phyloP scores from a whole-genome alignment of 164 flowering plant species.

The Macadamia tetraphylla region DNA sequence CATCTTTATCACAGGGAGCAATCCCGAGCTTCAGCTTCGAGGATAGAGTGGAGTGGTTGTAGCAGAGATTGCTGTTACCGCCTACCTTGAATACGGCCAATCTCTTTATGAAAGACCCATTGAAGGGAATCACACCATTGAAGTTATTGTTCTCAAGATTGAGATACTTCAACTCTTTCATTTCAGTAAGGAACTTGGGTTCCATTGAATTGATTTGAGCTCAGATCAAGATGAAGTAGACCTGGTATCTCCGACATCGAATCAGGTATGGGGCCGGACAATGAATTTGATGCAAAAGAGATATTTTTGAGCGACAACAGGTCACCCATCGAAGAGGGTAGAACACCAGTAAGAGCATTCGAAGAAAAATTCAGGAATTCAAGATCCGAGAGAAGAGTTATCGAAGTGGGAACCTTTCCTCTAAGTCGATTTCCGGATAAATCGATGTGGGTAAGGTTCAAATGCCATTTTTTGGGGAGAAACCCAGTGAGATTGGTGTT shows the following conservation, averaged over 20 bases:
- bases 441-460: constrained; percentile 60
- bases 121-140: constrained; percentile 84
- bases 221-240: constrained; percentile 69
- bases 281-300: constrained; percentile 59
- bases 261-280: constrained; percentile 75
- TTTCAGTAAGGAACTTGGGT: constrained; percentile 54
- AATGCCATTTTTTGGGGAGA: constrained; percentile 54
- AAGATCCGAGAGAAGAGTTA: constrained; percentile 45
- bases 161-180: constrained; percentile 63
- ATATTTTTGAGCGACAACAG: constrained; percentile 47
- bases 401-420: constrained; percentile 57
- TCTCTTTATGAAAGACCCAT: constrained; percentile 51
- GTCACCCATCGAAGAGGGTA: constrained; percentile 67
- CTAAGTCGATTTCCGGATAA: constrained; percentile 57
- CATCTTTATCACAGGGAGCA: constrained; percentile 80
- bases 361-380: constrained; percentile 52
- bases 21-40: constrained; percentile 84
- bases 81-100: constrained; percentile 68
- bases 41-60: constrained; percentile 54
- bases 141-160: constrained; percentile 75
- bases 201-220: constrained; percentile 84
- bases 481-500: constrained; percentile 60
- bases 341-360: constrained; percentile 54
- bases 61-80: constrained; percentile 68
- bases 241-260: constrained; percentile 48